phyloP scores from a whole-genome alignment of 2,329 filamentous ascomycete genomes.

The Trichoderma guizhouense region DNA sequence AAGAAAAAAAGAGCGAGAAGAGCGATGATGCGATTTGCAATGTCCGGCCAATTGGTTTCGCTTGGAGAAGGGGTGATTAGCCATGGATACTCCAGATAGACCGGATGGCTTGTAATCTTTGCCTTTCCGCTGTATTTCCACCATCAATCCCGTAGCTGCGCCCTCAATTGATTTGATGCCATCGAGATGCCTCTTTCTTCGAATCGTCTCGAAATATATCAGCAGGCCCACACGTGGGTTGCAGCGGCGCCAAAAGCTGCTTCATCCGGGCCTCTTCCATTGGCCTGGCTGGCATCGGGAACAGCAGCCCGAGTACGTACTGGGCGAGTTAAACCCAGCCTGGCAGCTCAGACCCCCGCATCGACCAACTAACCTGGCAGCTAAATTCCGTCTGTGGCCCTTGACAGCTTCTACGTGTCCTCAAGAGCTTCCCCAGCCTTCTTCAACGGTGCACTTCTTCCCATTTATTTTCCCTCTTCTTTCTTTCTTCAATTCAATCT shows the following conservation, averaged over 20 bases:
- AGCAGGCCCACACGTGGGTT: constrained; percentile 9
- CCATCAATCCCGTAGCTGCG: background rate
- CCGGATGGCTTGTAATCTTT: background rate
- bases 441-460: constrained; percentile 12
- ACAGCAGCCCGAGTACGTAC: constrained; percentile 10
- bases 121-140: background rate
- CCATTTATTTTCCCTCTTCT: constrained; percentile 15
- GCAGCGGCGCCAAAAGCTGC: background rate
- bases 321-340: constrained; percentile 7
- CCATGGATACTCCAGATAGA: background rate
- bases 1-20: background rate
- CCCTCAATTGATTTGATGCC: background rate
- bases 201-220: background rate
- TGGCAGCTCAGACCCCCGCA: constrained; percentile 17
- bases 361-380: constrained; percentile 9
- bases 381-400: constrained; percentile 17
- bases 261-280: constrained; percentile 7
- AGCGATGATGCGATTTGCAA: background rate
- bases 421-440: constrained; percentile 28
- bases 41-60: background rate
- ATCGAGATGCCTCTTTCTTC: background rate
- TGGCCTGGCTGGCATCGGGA: background rate
- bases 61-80: background rate
- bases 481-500: constrained; percentile 27
- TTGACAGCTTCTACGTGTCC: constrained; percentile 34